Evolutionary conservation across 2,329 filamentous ascomycete species (phyloP), one percentile per base, ranked within the genome.

Genomic region (Chrysoporthe puriensis): DNA sequence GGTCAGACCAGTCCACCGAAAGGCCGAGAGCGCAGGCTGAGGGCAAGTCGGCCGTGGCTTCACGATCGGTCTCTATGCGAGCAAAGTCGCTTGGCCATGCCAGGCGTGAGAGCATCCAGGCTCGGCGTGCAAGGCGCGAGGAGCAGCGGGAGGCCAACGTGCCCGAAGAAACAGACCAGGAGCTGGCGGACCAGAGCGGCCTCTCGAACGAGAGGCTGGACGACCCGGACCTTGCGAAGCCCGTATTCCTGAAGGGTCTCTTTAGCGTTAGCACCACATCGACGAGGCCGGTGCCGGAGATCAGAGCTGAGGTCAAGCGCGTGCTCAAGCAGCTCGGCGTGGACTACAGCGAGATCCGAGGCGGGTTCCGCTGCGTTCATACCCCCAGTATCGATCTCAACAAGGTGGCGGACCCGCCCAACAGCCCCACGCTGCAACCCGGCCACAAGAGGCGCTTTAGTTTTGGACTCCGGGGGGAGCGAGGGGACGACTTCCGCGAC

Each of bases 191-290:
- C 67, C 83, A 83, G 44, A 89, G 86, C 68, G 86, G 86, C 3
- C 78, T 84, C 40, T 90, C 88, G 9, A 87, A 85, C 1, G 88
- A 90, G 52, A 81, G 86, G 34, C 78, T 90, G 11, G 85, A 88
- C 70, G 89, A 87, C 72, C 89, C 91, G 5, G 93, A 96, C 72
- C 87, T 95, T 69, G 90, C 95, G 64, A 97, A 97, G 77, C 96
- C 96, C 0, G 96, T 98, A 3, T 98, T 91, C 77, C 86, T 99
- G 67, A 99, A 98, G 79, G 96, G 96, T 4, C 85, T 99, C 21
- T 98, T 99, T 81, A 98, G 95, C 74, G 96, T 98, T 64, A 96
- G 93, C 4, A 99, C 96, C 0, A 99, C 96, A 7, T 97, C 94
- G 67, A 96, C 90, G 75, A 97, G 96, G 76, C 93, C 95, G 0